These are phyloP conservation scores for Noccaea caerulescens DNA, from an alignment of 345 rosid species.

Conservation along the genomic window DNA sequence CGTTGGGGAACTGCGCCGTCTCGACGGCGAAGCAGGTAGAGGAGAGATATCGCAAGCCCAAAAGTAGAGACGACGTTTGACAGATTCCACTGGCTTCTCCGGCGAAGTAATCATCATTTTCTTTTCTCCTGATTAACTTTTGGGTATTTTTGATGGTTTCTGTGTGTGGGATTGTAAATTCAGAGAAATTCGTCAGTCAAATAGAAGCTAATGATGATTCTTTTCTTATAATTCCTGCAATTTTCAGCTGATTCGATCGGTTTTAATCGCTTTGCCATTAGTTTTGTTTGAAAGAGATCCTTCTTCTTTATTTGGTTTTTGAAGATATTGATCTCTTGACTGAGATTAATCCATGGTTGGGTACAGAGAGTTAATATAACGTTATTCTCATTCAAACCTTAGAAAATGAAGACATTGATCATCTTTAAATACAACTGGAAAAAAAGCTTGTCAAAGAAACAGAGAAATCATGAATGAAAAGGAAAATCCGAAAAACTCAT, in stretches of 20 bases:
- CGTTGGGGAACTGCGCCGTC: conserved; percentile 51
- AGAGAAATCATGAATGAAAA: background rate
- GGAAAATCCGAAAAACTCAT: background rate
- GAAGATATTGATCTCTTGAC: background rate
- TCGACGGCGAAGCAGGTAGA: conserved; percentile 61
- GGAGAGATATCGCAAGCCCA: conserved; percentile 75
- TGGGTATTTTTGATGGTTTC: background rate
- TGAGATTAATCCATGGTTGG: background rate
- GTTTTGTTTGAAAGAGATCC: no score
- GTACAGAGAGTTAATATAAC: background rate
- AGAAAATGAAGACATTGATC: conserved; percentile 3
- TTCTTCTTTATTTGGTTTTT: background rate
- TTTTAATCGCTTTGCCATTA: background rate
- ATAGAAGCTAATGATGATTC: conserved; percentile 3
- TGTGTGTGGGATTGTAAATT: conserved; percentile 24
- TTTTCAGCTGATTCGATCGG: background rate
- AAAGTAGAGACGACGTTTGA: conserved; percentile 50
- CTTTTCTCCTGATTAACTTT: background rate
- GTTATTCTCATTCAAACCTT: conserved; percentile 33
- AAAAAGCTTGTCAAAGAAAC: conserved; percentile 11
- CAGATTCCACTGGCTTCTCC: conserved; percentile 6
- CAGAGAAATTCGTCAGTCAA: conserved; percentile 2
- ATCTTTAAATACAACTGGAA: background rate
- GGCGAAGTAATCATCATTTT: background rate
- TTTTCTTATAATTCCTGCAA: background rate